A percentile compares a stretch with the other conserved stretches of the same genome.
Conservation (phyloP, 768 basidiomycete genomes). For the Podaxis sp. region DNA sequence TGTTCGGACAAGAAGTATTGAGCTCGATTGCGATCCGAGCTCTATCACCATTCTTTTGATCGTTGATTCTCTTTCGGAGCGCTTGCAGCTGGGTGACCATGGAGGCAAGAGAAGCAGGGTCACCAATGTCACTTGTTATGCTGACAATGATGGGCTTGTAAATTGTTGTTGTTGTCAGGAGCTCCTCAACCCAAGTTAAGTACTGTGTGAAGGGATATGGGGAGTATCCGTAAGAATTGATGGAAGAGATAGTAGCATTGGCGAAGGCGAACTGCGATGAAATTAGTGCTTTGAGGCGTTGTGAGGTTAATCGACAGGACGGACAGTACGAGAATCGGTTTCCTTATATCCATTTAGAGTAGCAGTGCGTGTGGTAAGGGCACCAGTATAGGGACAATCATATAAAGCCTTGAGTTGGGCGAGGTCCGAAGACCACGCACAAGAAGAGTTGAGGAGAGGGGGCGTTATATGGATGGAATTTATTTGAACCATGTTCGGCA, state of each 20-base stretch:
- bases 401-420: constrained; percentile 66
- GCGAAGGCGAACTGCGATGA: constrained; percentile 57
- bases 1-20: constrained; percentile 87
- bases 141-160: constrained; percentile 71
- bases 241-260: constrained; percentile 47
- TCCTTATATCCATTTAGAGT: constrained; percentile 73
- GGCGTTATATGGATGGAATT: constrained; percentile 57
- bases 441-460: constrained; percentile 75
- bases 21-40: constrained; percentile 69
- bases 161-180: constrained; percentile 29
- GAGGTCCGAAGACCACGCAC: constrained; percentile 75
- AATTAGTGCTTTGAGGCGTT: constrained; percentile 7
- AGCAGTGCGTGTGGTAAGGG: constrained; percentile 78
- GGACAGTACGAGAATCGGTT: constrained; percentile 58
- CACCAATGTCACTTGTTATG: constrained; percentile 45
- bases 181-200: constrained; percentile 58
- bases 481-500: constrained; percentile 50
- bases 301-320: constrained; percentile 16
- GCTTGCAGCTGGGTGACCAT: constrained; percentile 63
- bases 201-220: constrained; percentile 71
- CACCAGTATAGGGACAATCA: constrained; percentile 66
- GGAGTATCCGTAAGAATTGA: constrained; percentile 89
- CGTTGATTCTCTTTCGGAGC: constrained; percentile 43
- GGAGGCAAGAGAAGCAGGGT: constrained; percentile 41
- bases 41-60: constrained; percentile 19